Conservation (phyloP, 169 alveolate species). For the Plasmodium inui region DNA sequence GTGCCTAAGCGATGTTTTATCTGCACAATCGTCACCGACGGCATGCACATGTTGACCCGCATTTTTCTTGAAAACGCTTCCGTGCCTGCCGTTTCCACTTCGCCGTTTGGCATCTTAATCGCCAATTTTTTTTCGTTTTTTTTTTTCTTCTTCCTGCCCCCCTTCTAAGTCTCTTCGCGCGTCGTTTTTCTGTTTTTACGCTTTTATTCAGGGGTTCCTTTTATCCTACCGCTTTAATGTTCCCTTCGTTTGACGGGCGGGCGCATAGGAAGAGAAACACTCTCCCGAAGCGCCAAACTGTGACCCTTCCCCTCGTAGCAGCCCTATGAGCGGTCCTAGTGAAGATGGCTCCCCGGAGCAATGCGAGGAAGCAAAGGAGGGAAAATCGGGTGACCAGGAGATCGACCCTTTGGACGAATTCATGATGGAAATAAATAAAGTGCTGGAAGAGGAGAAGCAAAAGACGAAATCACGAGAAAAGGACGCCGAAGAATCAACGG, state of each 20-base stretch:
- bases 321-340: constrained; percentile 26
- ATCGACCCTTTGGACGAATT: constrained; percentile 71
- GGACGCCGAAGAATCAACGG: neutral
- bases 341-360: constrained; percentile 30
- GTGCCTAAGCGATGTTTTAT: neutral
- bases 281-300: neutral
- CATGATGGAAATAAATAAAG: constrained; percentile 74
- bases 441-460: constrained; percentile 57
- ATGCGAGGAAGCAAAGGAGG: constrained; percentile 5
- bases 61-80: neutral
- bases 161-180: neutral
- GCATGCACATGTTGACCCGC: neutral
- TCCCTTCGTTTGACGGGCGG: neutral
- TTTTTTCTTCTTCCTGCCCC: neutral
- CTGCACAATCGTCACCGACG: neutral
- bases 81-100: neutral
- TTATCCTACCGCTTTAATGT: neutral
- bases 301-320: neutral
- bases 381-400: neutral
- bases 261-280: neutral
- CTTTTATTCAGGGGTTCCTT: neutral
- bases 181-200: neutral
- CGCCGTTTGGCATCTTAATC: neutral
- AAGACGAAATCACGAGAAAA: constrained; percentile 9
- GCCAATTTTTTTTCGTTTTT: neutral